These are phyloP conservation scores for Diospyros kaki DNA, from an alignment of 148 eudicot species.

Conservation along the genomic window DNA sequence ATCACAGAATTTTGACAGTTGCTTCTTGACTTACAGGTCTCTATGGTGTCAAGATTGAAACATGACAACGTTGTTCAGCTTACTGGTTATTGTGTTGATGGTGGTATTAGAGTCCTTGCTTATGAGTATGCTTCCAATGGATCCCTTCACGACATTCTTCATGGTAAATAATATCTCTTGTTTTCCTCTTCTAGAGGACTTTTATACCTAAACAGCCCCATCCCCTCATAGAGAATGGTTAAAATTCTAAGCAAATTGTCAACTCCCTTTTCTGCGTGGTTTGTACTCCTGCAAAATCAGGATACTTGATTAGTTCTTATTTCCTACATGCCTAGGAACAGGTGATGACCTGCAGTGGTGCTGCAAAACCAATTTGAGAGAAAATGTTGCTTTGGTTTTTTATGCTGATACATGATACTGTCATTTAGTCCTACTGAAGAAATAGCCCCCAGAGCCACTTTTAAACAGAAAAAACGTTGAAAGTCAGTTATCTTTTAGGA, in stretches of 20 bases:
- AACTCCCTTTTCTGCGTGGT: not conserved
- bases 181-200: not conserved
- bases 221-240: not conserved
- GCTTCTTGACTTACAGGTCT: constrained; percentile 40
- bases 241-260: not conserved
- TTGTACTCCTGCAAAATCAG: not conserved
- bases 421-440: too few species aligned
- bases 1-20: not conserved
- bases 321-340: not conserved
- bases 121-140: constrained; percentile 78
- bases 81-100: constrained; percentile 68
- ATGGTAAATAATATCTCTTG: constrained; percentile 38
- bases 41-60: constrained; percentile 67
- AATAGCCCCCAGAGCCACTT: constrained; percentile 3
- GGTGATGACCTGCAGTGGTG: not conserved
- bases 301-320: not conserved
- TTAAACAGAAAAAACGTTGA: not conserved
- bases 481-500: not conserved
- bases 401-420: not conserved
- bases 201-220: not conserved
- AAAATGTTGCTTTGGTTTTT: not conserved
- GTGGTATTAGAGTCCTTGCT: constrained; percentile 56
- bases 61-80: constrained; percentile 70
- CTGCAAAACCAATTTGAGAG: not conserved
- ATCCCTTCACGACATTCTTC: constrained; percentile 81